These are phyloP conservation scores for Cladosporium phlei DNA, from an alignment of 2,329 filamentous ascomycete genomes.

Conservation along the genomic window DNA sequence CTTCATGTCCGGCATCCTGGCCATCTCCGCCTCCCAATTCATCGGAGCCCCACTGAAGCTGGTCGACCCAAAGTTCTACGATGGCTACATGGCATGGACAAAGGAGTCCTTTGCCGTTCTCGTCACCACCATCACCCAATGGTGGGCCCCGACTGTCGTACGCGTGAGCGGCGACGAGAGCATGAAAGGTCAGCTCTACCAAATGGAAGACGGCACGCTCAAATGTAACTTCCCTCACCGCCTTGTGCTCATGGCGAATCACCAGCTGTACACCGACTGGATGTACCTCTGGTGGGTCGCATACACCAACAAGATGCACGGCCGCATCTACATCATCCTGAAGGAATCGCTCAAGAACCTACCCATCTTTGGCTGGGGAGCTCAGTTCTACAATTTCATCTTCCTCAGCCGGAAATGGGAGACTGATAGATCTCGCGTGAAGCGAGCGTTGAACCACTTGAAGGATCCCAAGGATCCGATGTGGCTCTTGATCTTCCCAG, in stretches of 20 bases:
- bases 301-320: conserved; percentile 80
- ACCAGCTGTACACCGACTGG: conserved; percentile 90
- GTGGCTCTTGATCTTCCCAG: conserved; percentile 86
- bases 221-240: conserved; percentile 77
- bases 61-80: conserved; percentile 71
- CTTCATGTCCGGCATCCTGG: conserved; percentile 46
- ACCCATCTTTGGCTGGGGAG: conserved; percentile 72
- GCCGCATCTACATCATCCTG: conserved; percentile 82
- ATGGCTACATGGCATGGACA: conserved; percentile 80
- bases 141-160: conserved; percentile 80
- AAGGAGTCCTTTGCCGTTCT: conserved; percentile 79
- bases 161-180: conserved; percentile 78
- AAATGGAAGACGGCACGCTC: conserved; percentile 66
- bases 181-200: conserved; percentile 68
- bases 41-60: conserved; percentile 72
- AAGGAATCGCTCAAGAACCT: conserved; percentile 82
- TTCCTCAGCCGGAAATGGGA: conserved; percentile 90
- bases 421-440: conserved; percentile 69
- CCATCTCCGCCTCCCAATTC: conserved; percentile 64
- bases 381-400: conserved; percentile 84
- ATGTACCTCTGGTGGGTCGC: conserved; percentile 89
- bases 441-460: conserved; percentile 67
- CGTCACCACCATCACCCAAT: conserved; percentile 74
- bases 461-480: conserved; percentile 69
- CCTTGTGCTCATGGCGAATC: conserved; percentile 79